Percentiles rank a stretch among this genome's conserved stretches.
phyloP scores from a whole-genome alignment of 2,329 filamentous ascomycete species.

The Anisogramma anomala region DNA sequence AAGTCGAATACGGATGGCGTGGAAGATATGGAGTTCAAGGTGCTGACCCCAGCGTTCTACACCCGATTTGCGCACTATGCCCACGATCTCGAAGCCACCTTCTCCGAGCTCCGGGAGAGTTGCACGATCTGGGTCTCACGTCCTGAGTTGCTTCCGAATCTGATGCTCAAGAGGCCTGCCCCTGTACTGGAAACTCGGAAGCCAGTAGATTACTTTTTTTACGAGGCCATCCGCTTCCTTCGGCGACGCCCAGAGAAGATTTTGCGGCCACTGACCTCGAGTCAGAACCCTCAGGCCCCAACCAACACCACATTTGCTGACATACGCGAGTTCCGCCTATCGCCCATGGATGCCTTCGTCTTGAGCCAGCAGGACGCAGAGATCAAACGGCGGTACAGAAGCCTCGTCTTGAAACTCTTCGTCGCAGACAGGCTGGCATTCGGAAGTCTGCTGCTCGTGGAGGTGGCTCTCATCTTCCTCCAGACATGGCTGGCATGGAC shows the following conservation, averaged over 20 bases:
- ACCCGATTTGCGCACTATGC: conserved; percentile 52
- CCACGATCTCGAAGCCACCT: conserved; percentile 49
- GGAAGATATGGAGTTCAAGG: conserved; percentile 40
- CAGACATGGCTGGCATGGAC: conserved; percentile 25
- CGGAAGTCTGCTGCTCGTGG: conserved; percentile 26
- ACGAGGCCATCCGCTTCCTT: conserved; percentile 33
- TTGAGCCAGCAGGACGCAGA: conserved; percentile 22
- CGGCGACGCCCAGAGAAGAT: conserved; percentile 31
- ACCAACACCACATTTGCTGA: conserved; percentile 22
- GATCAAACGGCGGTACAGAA: conserved; percentile 25
- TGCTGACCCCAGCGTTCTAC: conserved; percentile 57
- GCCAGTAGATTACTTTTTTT: conserved; percentile 29
- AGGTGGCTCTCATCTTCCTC: conserved; percentile 23
- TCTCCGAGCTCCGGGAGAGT: conserved; percentile 47
- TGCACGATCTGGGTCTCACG: conserved; percentile 46
- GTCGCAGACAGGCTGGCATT: conserved; percentile 31
- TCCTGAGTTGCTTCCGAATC: conserved; percentile 37
- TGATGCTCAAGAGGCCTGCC: conserved; percentile 31
- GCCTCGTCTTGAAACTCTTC: conserved; percentile 30
- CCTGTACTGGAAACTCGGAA: conserved; percentile 25
- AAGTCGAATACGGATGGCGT: conserved; percentile 9
- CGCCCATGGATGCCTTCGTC: conserved; percentile 40
- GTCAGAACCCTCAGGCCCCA: conserved; percentile 15
- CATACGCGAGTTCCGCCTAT: conserved; percentile 36
- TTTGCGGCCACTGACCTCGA: conserved; percentile 30